These are phyloP conservation scores for Phaffia australis DNA, from an alignment of 768 basidiomycete genomes.

Conservation along the genomic window DNA sequence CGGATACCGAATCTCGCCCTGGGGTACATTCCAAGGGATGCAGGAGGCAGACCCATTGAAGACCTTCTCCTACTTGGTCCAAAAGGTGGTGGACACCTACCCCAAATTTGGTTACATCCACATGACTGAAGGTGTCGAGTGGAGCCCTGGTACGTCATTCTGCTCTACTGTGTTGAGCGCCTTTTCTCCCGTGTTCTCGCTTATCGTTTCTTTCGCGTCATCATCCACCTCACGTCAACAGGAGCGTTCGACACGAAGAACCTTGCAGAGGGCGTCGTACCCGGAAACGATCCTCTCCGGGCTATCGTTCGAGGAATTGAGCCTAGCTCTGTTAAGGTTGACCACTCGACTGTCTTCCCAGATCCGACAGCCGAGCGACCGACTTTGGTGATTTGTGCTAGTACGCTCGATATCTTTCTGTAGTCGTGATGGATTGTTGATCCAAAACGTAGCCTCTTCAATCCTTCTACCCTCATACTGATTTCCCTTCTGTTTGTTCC, in stretches of 20 bases:
- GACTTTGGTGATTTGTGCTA: slow-evolving; percentile 24
- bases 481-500: too few relatives aligned
- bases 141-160: too few relatives aligned
- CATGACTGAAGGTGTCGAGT: too few relatives aligned
- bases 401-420: too few relatives aligned
- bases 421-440: too few relatives aligned
- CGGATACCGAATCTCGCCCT: slow-evolving; percentile 52
- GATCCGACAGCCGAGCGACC: slow-evolving; percentile 25
- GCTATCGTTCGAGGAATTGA: slow-evolving; percentile 29
- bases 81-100: slow-evolving; percentile 42
- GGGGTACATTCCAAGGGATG: slow-evolving; percentile 46
- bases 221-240: slow-evolving; percentile 9
- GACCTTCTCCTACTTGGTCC: slow-evolving; percentile 43
- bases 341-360: slow-evolving; percentile 22
- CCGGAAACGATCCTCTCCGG: slow-evolving; percentile 25
- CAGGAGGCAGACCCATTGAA: slow-evolving; percentile 25
- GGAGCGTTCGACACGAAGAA: slow-evolving; percentile 5
- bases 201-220: too few relatives aligned
- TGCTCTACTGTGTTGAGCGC: too few relatives aligned
- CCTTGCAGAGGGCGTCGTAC: neutral
- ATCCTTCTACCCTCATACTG: too few relatives aligned
- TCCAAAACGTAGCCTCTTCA: too few relatives aligned
- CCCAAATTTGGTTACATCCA: slow-evolving; percentile 48
- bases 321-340: slow-evolving; percentile 3
- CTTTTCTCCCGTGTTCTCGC: too few relatives aligned